Evolutionary conservation across 108 stramenopile species (phyloP).

Genomic region (Nitzschia sp.): DNA sequence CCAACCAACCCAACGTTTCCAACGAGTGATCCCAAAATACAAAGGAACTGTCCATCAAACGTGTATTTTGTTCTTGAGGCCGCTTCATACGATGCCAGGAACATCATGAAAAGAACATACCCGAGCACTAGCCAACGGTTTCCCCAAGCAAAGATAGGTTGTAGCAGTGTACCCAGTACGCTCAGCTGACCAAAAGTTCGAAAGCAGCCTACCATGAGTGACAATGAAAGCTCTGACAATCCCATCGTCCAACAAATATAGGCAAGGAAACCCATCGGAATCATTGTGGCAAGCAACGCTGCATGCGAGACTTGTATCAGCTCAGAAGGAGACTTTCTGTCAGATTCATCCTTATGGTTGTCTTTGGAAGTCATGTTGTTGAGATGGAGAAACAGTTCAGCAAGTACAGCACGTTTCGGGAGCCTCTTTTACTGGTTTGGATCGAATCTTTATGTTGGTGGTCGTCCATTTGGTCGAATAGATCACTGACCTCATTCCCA

Average conservation of each 20-base stretch:
- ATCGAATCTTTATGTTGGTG: no score
- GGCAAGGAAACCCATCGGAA: constrained; percentile 28
- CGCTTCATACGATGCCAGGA: constrained; percentile 69
- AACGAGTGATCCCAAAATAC: constrained; percentile 41
- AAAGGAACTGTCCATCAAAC: constrained; percentile 55
- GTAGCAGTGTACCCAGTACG: constrained; percentile 65
- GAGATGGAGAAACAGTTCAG: no score
- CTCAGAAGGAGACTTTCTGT: no score
- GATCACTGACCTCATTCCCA: no score
- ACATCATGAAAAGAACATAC: constrained; percentile 70
- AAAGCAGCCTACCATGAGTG: constrained; percentile 34
- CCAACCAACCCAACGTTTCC: constrained; percentile 51
- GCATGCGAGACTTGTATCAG: no score
- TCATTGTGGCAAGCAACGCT: constrained; percentile 5
- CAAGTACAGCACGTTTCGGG: no score
- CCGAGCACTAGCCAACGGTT: constrained; percentile 35
- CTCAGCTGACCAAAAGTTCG: constrained; percentile 72
- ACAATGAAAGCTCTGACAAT: constrained; percentile 32
- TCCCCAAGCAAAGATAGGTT: constrained; percentile 71
- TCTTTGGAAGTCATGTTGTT: no score
- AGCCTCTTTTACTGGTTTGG: no score
- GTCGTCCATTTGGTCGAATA: no score
- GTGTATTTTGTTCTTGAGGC: constrained; percentile 64
- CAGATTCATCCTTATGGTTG: no score
- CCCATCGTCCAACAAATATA: constrained; percentile 24